These are phyloP conservation scores for Diaporthe sp. DNA, from an alignment of 2,329 filamentous ascomycete species.

Conservation along the genomic window DNA sequence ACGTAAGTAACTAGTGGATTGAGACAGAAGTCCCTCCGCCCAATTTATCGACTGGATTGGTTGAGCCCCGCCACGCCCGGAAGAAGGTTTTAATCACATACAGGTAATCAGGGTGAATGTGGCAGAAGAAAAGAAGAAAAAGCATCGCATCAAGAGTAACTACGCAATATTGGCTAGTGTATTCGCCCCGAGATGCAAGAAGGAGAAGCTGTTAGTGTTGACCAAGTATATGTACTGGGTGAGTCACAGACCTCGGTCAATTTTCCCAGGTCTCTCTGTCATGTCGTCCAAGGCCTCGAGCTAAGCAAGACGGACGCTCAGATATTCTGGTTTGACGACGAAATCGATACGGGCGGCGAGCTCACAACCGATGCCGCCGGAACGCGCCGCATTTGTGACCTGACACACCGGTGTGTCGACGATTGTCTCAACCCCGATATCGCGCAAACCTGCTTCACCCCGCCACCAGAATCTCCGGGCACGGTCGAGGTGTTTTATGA, in stretches of 20 bases:
- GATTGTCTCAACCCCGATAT: background rate
- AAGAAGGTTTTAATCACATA: background rate
- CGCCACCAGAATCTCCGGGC: background rate
- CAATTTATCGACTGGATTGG: background rate
- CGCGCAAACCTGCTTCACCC: background rate
- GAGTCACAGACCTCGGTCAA: background rate
- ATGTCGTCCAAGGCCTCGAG: background rate
- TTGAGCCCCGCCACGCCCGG: background rate
- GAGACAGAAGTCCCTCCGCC: background rate
- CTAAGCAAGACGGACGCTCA: background rate
- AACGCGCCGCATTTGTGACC: background rate
- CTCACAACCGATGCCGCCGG: constrained; percentile 8
- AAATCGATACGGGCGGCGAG: constrained; percentile 5
- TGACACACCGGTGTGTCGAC: background rate
- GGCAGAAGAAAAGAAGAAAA: background rate
- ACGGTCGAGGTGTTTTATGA: background rate
- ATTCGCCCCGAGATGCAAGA: background rate
- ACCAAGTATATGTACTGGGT: constrained; percentile 19
- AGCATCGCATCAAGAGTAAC: background rate
- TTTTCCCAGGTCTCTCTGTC: background rate
- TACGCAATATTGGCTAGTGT: background rate
- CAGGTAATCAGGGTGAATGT: background rate
- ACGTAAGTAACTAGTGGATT: background rate
- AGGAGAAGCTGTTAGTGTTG: background rate
- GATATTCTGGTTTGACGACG: constrained; percentile 18